A percentile compares a stretch with the other conserved stretches of the same genome.
These are phyloP conservation scores for Solanum habrochaites DNA, from an alignment of 257 asterid species.

Conservation along the genomic window DNA sequence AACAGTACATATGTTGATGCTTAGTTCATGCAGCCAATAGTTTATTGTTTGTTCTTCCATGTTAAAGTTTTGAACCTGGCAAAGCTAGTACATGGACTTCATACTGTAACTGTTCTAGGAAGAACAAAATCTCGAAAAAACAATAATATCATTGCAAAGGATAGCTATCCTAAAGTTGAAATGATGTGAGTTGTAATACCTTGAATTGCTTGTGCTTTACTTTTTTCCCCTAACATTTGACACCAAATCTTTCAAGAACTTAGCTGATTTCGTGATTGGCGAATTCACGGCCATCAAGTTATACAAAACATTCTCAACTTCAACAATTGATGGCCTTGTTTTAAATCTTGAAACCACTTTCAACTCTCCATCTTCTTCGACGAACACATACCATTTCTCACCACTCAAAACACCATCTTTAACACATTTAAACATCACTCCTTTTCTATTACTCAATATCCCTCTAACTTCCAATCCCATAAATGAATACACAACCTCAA, in stretches of 20 bases:
- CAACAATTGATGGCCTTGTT: conserved; percentile 3
- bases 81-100: neutral
- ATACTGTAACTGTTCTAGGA: neutral
- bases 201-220: neutral
- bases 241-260: conserved; percentile 43
- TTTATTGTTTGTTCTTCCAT: neutral
- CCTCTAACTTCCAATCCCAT: conserved; percentile 88
- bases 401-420: conserved; percentile 72
- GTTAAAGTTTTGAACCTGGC: neutral
- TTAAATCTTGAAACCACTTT: conserved; percentile 35
- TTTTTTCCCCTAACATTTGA: neutral
- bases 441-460: conserved; percentile 56
- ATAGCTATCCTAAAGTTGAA: neutral
- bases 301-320: conserved; percentile 21
- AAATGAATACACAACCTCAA: conserved; percentile 74
- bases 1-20: neutral
- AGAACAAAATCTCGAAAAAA: neutral
- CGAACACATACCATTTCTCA: conserved; percentile 70
- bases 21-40: neutral
- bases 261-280: conserved; percentile 56
- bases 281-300: conserved; percentile 86
- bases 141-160: neutral
- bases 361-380: conserved; percentile 25
- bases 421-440: conserved; percentile 62
- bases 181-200: neutral